These are phyloP conservation scores for Chytridium lagenaria DNA, from an alignment of 371 early-diverging fungal genomes.

Conservation along the genomic window DNA sequence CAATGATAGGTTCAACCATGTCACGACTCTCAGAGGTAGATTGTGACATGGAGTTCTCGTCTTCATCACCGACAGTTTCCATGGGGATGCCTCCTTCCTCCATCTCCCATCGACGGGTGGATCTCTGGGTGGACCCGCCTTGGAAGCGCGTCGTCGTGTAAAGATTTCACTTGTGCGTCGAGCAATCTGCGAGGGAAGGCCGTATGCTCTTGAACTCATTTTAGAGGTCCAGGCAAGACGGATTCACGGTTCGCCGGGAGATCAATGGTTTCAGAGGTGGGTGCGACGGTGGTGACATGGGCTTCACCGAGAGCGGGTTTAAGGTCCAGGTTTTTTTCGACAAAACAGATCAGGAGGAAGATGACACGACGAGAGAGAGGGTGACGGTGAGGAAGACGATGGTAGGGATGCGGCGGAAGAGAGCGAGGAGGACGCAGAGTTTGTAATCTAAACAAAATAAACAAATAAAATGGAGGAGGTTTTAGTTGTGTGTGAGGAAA, in stretches of 20 bases:
- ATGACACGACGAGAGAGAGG: constrained; percentile 57
- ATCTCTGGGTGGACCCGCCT: background rate
- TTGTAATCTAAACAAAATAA: constrained; percentile 62
- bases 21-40: no score
- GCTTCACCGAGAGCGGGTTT: constrained; percentile 38
- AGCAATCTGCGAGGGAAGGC: constrained; percentile 27
- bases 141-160: background rate
- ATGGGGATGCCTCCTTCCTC: background rate
- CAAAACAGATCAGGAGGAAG: constrained; percentile 61
- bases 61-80: background rate
- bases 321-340: constrained; percentile 72
- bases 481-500: no score
- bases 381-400: constrained; percentile 74
- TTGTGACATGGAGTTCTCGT: no score
- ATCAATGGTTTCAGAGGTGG: constrained; percentile 1
- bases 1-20: no score
- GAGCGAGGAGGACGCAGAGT: constrained; percentile 74
- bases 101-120: background rate
- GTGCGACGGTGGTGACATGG: background rate
- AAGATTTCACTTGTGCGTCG: constrained; percentile 7
- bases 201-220: constrained; percentile 39
- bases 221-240: constrained; percentile 24
- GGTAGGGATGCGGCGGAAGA: constrained; percentile 71
- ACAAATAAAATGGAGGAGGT: background rate
- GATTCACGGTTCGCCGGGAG: constrained; percentile 23